Evolutionary conservation across 1,284 basidiomycete species (phyloP).

Genomic region (Trametes sp.): DNA sequence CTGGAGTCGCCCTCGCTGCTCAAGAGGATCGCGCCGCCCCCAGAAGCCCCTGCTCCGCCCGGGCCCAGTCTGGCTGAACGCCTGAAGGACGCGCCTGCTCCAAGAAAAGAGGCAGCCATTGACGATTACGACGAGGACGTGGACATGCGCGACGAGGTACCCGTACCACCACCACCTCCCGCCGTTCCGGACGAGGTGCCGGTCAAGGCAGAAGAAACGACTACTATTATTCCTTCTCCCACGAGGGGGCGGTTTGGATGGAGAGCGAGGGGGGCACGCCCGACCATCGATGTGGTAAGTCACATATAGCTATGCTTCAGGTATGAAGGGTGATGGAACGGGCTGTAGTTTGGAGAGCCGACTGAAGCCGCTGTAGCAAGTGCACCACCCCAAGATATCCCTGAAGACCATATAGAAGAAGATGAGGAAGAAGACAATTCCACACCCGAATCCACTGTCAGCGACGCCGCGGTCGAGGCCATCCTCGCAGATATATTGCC

Average conservation of each 20-base stretch:
- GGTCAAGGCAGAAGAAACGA: conserved; percentile 22
- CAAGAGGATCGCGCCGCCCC: conserved; percentile 7
- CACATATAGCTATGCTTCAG: no score
- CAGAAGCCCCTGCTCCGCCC: neutral
- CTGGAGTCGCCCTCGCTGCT: conserved; percentile 8
- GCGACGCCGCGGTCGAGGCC: conserved; percentile 11
- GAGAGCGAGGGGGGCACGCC: conserved; percentile 19
- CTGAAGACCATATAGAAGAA: neutral
- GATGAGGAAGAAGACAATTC: neutral
- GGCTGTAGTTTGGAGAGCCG: conserved; percentile 25
- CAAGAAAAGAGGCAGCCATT: no score
- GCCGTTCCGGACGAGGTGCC: conserved; percentile 2
- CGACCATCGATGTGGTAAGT: conserved; percentile 30
- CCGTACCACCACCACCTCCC: no score
- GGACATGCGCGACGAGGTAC: conserved; percentile 22
- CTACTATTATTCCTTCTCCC: conserved; percentile 9
- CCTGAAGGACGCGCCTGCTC: neutral
- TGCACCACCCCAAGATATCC: neutral
- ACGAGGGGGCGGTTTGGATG: conserved; percentile 1
- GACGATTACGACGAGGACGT: conserved; percentile 16
- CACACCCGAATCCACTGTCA: neutral
- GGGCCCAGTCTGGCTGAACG: conserved; percentile 2
- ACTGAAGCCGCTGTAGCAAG: neutral
- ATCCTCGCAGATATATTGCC: conserved; percentile 11
- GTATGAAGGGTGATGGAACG: neutral